Conservation (phyloP, 805 yeast species). For the Starmerella apicola region DNA sequence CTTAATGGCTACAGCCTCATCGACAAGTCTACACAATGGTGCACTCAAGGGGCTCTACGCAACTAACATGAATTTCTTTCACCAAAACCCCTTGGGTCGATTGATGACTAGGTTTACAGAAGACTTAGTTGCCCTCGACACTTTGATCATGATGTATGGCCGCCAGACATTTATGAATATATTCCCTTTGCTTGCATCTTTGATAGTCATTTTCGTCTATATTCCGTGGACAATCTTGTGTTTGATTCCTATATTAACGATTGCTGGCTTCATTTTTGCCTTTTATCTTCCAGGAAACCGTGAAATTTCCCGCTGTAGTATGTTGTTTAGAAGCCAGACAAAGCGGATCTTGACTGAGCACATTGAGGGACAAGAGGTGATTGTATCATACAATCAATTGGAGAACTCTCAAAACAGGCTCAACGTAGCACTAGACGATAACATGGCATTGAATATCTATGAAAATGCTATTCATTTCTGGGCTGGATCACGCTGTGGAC, state of each 20-base stretch:
- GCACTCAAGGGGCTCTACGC: slow-evolving; percentile 51
- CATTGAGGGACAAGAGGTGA: slow-evolving; percentile 49
- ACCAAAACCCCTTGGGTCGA: slow-evolving; percentile 44
- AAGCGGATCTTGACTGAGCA: slow-evolving; percentile 59
- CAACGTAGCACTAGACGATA: slow-evolving; percentile 36
- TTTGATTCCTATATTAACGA: slow-evolving; percentile 38
- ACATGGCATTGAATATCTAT: slow-evolving; percentile 53
- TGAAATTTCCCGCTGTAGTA: slow-evolving; percentile 62
- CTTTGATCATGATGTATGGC: slow-evolving; percentile 39
- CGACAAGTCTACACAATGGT: slow-evolving; percentile 40
- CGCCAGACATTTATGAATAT: slow-evolving; percentile 32
- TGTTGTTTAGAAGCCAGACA: slow-evolving; percentile 54
- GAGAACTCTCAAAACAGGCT: slow-evolving; percentile 38
- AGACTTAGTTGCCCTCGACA: slow-evolving; percentile 73
- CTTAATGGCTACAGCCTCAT: slow-evolving; percentile 40
- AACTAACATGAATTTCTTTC: slow-evolving; percentile 71
- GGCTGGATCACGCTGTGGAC: slow-evolving; percentile 49
- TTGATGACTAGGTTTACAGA: slow-evolving; percentile 74
- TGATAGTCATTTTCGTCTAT: slow-evolving; percentile 53
- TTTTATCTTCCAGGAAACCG: slow-evolving; percentile 58
- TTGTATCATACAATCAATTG: slow-evolving; percentile 43
- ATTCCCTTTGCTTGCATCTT: slow-evolving; percentile 43
- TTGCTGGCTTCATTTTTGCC: slow-evolving; percentile 29
- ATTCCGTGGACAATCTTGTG: slow-evolving; percentile 57
- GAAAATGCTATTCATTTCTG: slow-evolving; percentile 59